Percentiles rank a stretch among this genome's conserved stretches.
Evolutionary conservation across 169 alveolate genomes (phyloP).

Genomic region (Cytauxzoon felis): DNA sequence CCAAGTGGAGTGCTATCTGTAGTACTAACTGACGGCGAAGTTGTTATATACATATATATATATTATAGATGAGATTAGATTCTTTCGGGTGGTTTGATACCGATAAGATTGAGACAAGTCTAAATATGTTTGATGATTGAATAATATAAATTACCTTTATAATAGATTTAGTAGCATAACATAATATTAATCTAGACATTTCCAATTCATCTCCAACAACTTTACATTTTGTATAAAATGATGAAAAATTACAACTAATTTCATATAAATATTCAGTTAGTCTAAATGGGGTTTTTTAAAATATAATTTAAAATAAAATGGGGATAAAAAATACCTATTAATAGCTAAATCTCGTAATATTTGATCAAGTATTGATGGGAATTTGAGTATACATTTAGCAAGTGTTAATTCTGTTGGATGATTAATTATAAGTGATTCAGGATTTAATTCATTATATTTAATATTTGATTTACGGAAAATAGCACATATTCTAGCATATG

Average conservation of each 20-base stretch:
- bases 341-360: conserved; percentile 60
- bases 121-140: conserved; percentile 67
- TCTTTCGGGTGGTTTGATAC: conserved; percentile 78
- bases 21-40: no score
- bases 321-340: conserved; percentile 38
- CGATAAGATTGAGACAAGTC: conserved; percentile 64
- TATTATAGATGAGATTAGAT: conserved; percentile 68
- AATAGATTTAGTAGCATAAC: conserved; percentile 84
- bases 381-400: conserved; percentile 66
- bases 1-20: no score
- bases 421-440: conserved; percentile 1
- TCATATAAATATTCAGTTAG: conserved; percentile 93
- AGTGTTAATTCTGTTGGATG: conserved; percentile 66
- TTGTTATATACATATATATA: not conserved
- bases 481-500: conserved; percentile 93
- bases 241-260: conserved; percentile 86
- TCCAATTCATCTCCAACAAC: conserved; percentile 87
- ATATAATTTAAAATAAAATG: conserved; percentile 11
- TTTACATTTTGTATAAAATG: conserved; percentile 90
- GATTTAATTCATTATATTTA: conserved; percentile 31
- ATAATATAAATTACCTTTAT: conserved; percentile 74
- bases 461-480: conserved; percentile 85
- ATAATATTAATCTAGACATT: conserved; percentile 85
- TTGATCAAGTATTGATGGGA: conserved; percentile 67
- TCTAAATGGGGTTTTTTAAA: conserved; percentile 58